These are phyloP conservation scores for Syzygium aqueum DNA, from an alignment of 345 rosid genomes.

Conservation along the genomic window DNA sequence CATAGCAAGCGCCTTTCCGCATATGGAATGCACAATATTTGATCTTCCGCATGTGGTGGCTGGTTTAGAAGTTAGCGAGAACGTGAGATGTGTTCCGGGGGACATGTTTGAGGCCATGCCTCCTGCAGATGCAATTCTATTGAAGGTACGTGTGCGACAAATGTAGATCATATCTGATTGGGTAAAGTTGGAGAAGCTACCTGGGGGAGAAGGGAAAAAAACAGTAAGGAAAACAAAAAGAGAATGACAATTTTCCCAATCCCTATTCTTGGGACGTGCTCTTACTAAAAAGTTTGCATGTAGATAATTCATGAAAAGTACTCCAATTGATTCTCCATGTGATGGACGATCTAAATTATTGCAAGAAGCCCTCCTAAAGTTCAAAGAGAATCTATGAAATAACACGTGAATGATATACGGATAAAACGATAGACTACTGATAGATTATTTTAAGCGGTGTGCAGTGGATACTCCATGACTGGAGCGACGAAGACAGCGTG, in stretches of 20 bases:
- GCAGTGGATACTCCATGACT: constrained; percentile 3
- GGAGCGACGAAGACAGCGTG: not conserved
- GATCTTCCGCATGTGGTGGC: constrained; percentile 17
- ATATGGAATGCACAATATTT: constrained; percentile 10
- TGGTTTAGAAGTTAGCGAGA: constrained; percentile 3
- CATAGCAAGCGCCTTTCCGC: constrained; percentile 9
- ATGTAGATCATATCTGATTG: not conserved
- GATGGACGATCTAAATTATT: not conserved
- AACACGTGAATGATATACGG: not conserved
- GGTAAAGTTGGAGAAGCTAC: not conserved
- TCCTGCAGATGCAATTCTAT: constrained; percentile 9
- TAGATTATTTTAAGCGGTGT: not conserved
- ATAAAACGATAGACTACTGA: not conserved
- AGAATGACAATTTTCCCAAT: too few species aligned
- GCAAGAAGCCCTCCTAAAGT: not conserved
- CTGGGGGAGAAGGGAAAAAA: not conserved
- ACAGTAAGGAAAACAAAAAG: too few species aligned
- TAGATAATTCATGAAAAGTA: too few species aligned
- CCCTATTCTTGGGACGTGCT: too few species aligned
- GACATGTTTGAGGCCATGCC: constrained; percentile 25
- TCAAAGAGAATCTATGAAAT: not conserved
- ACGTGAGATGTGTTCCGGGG: constrained; percentile 20
- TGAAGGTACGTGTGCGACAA: constrained; percentile 15
- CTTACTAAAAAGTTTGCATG: too few species aligned
- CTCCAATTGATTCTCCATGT: too few species aligned